Conservation (phyloP, 1,139 yeast species). For the Insectozyma bohioensis region DNA sequence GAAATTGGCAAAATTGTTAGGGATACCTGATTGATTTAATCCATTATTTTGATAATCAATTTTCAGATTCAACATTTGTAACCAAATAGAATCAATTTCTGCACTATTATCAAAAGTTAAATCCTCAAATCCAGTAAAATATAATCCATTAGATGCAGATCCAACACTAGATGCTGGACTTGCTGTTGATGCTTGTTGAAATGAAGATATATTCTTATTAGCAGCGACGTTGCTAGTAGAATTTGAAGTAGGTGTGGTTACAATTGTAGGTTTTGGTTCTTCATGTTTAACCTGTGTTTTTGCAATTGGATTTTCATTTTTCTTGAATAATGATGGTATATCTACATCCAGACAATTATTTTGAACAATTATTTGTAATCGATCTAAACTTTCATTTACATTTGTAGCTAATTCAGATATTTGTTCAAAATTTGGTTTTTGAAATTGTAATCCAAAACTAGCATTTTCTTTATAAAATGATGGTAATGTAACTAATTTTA, state of each 20-base stretch:
- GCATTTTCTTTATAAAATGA: constrained; percentile 29
- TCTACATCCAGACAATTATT: constrained; percentile 13
- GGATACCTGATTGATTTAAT: no score
- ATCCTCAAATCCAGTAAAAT: constrained; percentile 17
- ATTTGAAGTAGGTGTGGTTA: background rate
- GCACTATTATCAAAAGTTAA: constrained; percentile 27
- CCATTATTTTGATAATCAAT: constrained; percentile 9
- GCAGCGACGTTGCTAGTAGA: no score
- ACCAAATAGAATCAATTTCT: constrained; percentile 42
- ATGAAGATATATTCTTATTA: no score
- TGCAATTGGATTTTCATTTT: constrained; percentile 1
- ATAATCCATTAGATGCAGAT: constrained; percentile 8
- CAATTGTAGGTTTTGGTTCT: background rate
- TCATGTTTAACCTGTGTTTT: background rate
- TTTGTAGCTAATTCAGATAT: constrained; percentile 22
- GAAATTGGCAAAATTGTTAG: no score
- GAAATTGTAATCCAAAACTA: constrained; percentile 13
- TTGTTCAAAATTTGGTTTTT: constrained; percentile 17
- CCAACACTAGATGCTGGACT: background rate
- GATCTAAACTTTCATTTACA: constrained; percentile 8
- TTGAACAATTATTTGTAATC: constrained; percentile 7
- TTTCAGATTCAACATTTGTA: constrained; percentile 26
- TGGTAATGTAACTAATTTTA: constrained; percentile 25
- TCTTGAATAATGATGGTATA: constrained; percentile 10
- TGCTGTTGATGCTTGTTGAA: constrained; percentile 1